Evolutionary conservation across 2,329 filamentous ascomycete species (phyloP), one percentile per base, ranked within the genome.

Genomic region (Cercospora citrullina): DNA sequence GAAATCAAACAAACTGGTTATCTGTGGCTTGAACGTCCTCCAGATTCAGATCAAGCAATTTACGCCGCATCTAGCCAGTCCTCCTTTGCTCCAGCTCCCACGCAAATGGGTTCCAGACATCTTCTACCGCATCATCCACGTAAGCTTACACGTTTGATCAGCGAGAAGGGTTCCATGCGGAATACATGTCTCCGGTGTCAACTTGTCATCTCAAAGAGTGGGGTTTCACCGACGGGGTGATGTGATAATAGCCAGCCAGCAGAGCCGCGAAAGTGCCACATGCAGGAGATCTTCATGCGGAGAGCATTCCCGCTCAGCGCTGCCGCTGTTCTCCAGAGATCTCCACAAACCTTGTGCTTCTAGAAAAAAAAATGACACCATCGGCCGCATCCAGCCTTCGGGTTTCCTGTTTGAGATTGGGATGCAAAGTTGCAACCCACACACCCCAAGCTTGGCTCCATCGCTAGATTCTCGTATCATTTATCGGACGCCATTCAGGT

Each of bases 391-490:
- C 36, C 36, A 42, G 39, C 58, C 60, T 61, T 30, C 64, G 58
- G 64, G 9, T 66, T 66, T 18, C 64, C 64, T 66, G 8, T 61
- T 62, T 16, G 39, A 55, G 57, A 61, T 39, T 61, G 57, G 42
- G 26, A 55, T 53, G 4, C 23, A 58, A 58, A 9, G 30, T 10
- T 7, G 14, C 14, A 39, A 39, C 36, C 36, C 36, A 42, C 36
- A 42, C 36, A 42, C 36, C 36, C 36, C 36, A 42, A 42, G 53
- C 53, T 30, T 30, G 26, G 23, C 28, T 58, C n/a, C 18, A 31
- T 42, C 58, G 63, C 55, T 31, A 65, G 63, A 65, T 65, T 45
- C 63, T 65, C 63, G 63, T 64, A 55, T 59, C 57, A 42, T 42
- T 39, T 58, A 60, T 65, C 63, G 63, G 63, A 42, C 36, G 36